These are phyloP conservation scores for Apophysomyces variabilis DNA, from an alignment of 371 early-diverging fungal species.

Conservation along the genomic window DNA sequence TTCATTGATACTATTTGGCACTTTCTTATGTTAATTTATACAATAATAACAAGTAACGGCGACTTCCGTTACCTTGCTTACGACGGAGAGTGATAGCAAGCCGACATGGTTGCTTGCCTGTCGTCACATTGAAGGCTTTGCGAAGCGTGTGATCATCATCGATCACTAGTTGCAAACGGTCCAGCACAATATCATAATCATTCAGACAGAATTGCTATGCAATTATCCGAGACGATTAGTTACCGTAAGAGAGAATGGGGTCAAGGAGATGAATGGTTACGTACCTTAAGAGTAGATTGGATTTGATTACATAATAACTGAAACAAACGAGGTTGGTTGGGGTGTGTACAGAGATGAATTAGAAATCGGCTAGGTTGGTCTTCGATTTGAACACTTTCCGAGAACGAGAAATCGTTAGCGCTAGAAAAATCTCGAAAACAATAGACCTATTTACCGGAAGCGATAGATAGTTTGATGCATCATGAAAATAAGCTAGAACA, in stretches of 20 bases:
- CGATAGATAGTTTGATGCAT: slow-evolving; percentile 18
- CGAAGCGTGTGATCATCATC: slow-evolving; percentile 26
- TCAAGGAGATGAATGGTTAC: background rate
- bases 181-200: slow-evolving; percentile 24
- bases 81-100: slow-evolving; percentile 20
- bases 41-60: background rate
- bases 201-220: background rate
- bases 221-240: background rate
- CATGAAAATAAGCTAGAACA: background rate
- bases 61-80: slow-evolving; percentile 14
- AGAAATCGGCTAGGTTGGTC: slow-evolving; percentile 21
- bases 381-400: slow-evolving; percentile 26
- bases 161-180: slow-evolving; percentile 16
- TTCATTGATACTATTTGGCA: background rate
- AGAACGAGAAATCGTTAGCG: background rate
- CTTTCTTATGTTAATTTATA: background rate
- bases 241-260: background rate
- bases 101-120: background rate
- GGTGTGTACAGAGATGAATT: slow-evolving; percentile 26
- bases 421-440: background rate
- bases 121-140: slow-evolving; percentile 13
- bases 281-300: slow-evolving; percentile 24
- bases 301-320: slow-evolving; percentile 23
- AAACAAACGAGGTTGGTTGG: slow-evolving; percentile 21
- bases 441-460: slow-evolving; percentile 21